Evolutionary conservation across 2,329 filamentous ascomycete genomes (phyloP).

Genomic region (Eutypa lata): DNA sequence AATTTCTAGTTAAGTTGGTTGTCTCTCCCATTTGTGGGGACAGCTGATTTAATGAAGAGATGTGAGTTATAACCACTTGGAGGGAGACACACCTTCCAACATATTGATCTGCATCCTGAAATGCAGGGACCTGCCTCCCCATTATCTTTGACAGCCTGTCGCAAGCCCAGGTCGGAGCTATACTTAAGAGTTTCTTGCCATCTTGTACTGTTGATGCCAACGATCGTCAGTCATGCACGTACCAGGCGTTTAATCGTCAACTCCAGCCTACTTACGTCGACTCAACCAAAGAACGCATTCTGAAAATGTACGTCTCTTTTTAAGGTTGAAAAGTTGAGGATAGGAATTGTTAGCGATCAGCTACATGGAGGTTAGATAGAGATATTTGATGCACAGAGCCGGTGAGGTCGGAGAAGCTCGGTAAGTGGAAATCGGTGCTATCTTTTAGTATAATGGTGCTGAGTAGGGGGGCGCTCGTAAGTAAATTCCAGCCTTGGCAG

Average conservation of each 20-base stretch:
- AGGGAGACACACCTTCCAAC: conserved; percentile 71
- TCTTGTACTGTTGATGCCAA: conserved; percentile 50
- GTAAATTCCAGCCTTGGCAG: too few relatives aligned
- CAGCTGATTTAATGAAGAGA: background rate
- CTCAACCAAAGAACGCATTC: conserved; percentile 28
- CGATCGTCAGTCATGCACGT: background rate
- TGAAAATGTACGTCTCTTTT: conserved; percentile 8
- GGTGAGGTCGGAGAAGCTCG: too few relatives aligned
- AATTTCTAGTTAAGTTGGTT: too few relatives aligned
- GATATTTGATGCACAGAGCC: too few relatives aligned
- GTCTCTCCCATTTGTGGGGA: too few relatives aligned
- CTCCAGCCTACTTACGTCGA: conserved; percentile 23
- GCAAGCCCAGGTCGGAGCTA: conserved; percentile 59
- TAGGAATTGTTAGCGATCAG: background rate
- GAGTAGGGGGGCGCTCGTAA: too few relatives aligned
- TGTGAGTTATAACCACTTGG: background rate
- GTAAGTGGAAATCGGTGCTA: too few relatives aligned
- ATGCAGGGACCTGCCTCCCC: conserved; percentile 61
- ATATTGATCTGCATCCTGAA: conserved; percentile 77
- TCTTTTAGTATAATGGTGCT: too few relatives aligned
- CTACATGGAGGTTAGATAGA: background rate
- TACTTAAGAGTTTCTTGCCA: conserved; percentile 64
- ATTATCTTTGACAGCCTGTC: conserved; percentile 60
- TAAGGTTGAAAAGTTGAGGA: background rate
- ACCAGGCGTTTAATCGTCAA: too few relatives aligned